A percentile compares a stretch with the other conserved stretches of the same genome.
Conservation (phyloP, 176 grass and related monocot genomes). For the Lolium perenne region DNA sequence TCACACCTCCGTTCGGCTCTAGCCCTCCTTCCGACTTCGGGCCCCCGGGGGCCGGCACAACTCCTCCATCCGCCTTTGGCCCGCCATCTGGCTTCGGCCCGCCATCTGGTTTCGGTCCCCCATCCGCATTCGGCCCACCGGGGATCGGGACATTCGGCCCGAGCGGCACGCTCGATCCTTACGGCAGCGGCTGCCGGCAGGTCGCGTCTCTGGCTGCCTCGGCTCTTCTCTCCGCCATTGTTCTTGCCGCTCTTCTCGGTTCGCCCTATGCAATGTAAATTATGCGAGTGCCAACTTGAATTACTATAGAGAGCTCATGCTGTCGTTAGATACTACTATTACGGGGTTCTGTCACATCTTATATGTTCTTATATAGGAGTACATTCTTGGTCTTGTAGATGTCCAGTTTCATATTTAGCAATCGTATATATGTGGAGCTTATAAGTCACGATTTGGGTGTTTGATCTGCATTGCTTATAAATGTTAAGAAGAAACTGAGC, state of each 20-base stretch:
- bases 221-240: not conserved
- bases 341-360: not conserved
- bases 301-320: conserved; percentile 8
- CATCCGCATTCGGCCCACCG: conserved; percentile 33
- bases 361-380: not conserved
- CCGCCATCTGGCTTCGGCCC: not conserved
- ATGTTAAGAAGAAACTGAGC: not conserved
- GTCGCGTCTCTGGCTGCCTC: conserved; percentile 14
- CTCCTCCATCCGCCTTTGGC: conserved; percentile 31
- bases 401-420: not conserved
- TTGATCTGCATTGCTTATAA: not conserved
- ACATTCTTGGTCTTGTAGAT: conserved; percentile 27
- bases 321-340: conserved; percentile 1
- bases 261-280: conserved; percentile 45
- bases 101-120: conserved; percentile 3
- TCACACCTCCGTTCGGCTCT: conserved; percentile 46
- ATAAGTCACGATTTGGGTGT: not conserved
- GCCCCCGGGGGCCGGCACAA: conserved; percentile 17
- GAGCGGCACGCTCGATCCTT: conserved; percentile 51
- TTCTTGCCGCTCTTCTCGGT: not conserved
- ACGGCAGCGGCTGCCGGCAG: conserved; percentile 10
- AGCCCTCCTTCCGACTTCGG: conserved; percentile 50
- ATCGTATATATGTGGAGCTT: conserved; percentile 1
- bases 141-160: conserved; percentile 56
- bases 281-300: not conserved